These are phyloP conservation scores for Kwoniella botswanensis DNA, from an alignment of 768 basidiomycete genomes.

Conservation along the genomic window DNA sequence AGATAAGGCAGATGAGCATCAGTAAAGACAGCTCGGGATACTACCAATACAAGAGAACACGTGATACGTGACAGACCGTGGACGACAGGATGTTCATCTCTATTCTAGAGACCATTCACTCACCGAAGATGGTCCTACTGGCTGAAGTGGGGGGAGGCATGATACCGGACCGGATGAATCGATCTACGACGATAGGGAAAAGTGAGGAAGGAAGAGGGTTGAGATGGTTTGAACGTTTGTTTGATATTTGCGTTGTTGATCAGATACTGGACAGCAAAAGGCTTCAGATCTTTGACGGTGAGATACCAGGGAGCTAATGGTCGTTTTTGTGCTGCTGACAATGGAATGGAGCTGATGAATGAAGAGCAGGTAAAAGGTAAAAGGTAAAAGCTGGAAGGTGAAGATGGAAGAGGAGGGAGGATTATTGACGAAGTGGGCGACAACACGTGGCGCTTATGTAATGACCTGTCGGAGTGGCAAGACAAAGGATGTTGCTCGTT, in stretches of 20 bases:
- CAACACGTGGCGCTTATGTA: too few relatives aligned
- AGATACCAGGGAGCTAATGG: too few relatives aligned
- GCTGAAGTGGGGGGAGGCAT: constrained; percentile 2
- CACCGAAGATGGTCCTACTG: constrained; percentile 24
- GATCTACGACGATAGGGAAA: background rate
- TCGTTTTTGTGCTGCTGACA: background rate
- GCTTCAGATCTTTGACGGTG: too few relatives aligned
- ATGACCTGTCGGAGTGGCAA: too few relatives aligned
- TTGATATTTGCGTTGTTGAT: background rate
- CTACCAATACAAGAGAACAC: background rate
- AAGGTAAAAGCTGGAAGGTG: background rate
- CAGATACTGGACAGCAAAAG: too few relatives aligned
- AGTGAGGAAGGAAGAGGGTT: background rate
- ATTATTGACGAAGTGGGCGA: too few relatives aligned
- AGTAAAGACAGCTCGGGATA: background rate
- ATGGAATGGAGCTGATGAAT: background rate
- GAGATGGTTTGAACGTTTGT: background rate
- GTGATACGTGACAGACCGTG: background rate
- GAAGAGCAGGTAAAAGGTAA: background rate
- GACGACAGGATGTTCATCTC: background rate
- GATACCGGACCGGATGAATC: background rate
- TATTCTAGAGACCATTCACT: background rate
- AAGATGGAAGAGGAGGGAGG: background rate
- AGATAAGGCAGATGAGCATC: background rate
- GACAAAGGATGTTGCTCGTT: too few relatives aligned